Percentiles rank a stretch among this genome's conserved stretches.
phyloP scores from a whole-genome alignment of 768 basidiomycete genomes.

The Hericium rajendrae region DNA sequence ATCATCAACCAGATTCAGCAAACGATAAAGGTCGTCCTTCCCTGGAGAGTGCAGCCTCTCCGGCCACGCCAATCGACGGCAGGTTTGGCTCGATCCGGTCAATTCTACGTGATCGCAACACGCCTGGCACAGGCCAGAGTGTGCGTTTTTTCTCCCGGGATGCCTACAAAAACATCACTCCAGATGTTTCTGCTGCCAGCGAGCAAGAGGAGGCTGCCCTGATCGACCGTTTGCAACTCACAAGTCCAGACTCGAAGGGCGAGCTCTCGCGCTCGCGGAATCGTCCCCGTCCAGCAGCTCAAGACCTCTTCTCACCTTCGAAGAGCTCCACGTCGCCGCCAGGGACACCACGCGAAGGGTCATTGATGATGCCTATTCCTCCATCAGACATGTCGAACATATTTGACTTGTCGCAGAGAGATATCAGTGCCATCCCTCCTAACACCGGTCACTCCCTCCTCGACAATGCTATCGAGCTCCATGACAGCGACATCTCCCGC shows the following conservation, averaged over 20 bases:
- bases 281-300: constrained; percentile 6
- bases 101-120: constrained; percentile 60
- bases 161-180: constrained; percentile 54
- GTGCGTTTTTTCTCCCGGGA: constrained; percentile 72
- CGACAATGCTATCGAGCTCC: constrained; percentile 29
- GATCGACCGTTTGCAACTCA: constrained; percentile 18
- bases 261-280: constrained; percentile 9
- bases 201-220: constrained; percentile 22
- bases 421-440: constrained; percentile 37
- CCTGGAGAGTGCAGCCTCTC: constrained; percentile 14
- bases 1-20: constrained; percentile 20
- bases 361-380: constrained; percentile 30
- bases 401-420: constrained; percentile 51
- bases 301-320: constrained; percentile 11
- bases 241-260: constrained; percentile 19
- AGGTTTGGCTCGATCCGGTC: constrained; percentile 52
- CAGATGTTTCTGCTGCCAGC: constrained; percentile 45
- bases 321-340: constrained; percentile 13
- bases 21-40: constrained; percentile 18
- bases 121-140: constrained; percentile 70
- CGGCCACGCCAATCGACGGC: constrained; percentile 24
- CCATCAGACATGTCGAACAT: constrained; percentile 39
- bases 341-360: constrained; percentile 11
- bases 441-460: constrained; percentile 19
- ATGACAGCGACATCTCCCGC: constrained; percentile 20